Evolutionary conservation across 768 basidiomycete genomes (phyloP).

Genomic region (Termitomyces heimii): DNA sequence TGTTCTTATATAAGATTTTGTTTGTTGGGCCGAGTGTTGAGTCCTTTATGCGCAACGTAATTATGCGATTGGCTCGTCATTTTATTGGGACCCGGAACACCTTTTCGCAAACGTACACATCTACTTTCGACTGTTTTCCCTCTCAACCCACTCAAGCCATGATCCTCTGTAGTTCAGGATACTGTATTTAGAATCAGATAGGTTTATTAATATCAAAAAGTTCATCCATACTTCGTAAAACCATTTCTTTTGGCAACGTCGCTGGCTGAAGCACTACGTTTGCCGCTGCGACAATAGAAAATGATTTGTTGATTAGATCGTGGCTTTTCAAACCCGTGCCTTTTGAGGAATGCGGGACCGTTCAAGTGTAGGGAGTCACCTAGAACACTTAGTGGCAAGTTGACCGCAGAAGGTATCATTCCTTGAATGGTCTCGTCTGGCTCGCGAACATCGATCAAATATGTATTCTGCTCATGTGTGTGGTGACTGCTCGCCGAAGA

Average conservation of each 20-base stretch:
- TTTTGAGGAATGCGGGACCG: slow-evolving; percentile 49
- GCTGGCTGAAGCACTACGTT: slow-evolving; percentile 73
- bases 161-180: slow-evolving; percentile 79
- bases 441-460: slow-evolving; percentile 89
- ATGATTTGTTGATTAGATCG: slow-evolving; percentile 64
- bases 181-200: slow-evolving; percentile 22
- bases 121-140: slow-evolving; percentile 29
- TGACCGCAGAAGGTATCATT: slow-evolving; percentile 88
- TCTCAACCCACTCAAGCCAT: slow-evolving; percentile 82
- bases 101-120: not conserved
- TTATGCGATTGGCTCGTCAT: slow-evolving; percentile 39
- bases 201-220: slow-evolving; percentile 1
- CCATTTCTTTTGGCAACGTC: slow-evolving; percentile 81
- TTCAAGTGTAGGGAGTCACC: slow-evolving; percentile 55
- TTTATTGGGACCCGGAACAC: not conserved
- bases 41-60: slow-evolving; percentile 39
- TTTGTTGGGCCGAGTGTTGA: slow-evolving; percentile 27
- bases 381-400: slow-evolving; percentile 80
- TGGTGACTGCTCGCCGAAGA: slow-evolving; percentile 4
- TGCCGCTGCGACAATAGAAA: slow-evolving; percentile 90
- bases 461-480: slow-evolving; percentile 45
- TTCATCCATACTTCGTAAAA: slow-evolving; percentile 59
- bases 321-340: slow-evolving; percentile 74
- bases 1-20: slow-evolving; percentile 1
- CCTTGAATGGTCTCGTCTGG: slow-evolving; percentile 88